Evolutionary conservation across 345 rosid genomes (phyloP), one percentile per base, ranked within the genome.

Genomic region (Limnanthes douglasii): DNA sequence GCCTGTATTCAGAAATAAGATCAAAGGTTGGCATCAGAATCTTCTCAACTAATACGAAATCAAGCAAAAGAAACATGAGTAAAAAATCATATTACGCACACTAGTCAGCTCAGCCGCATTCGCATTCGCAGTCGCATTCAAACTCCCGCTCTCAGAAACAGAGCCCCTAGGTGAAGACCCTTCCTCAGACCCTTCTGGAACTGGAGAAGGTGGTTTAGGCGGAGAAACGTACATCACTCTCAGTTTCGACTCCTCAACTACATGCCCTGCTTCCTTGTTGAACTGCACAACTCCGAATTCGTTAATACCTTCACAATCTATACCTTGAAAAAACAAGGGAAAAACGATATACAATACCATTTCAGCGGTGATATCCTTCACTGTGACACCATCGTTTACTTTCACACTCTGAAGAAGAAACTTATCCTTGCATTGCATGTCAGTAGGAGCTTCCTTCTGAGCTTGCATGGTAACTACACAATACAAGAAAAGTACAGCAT

Each of bases 391-490:
- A 27, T 72, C 82, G 15, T 43, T 44, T 0, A 51, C 41, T 42
- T 58, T 75, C 12, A 75, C 86, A 50, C 86, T 69, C 69, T 79
- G 93, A 34, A 79, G 75, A 31, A 79, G 82, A 40, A 79, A 79
- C 58, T 79, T 79, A 47, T 79, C 93, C 68, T 66, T 72, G 70
- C 86, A 79, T 49, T 69, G 82, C 86, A 72, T 65, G 35, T 79
- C 93, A 3, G 53, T 15, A 55, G 86, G 93, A 31, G 74, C 68
- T 51, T 79, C 86, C 57, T 72, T 79, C 39, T 75, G 82, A 0
- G 86, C 86, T 72, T 79, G 93, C 93, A 79, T 75, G 6, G 93
- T 79, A 31, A 79, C 93, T 75, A 45, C 54, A 48, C 33, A 62
- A 49, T 5, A 16, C 12, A n/a, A 48, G 38, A 31, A 27, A 4